Base-by-base conservation (phyloP, 202 grass and related monocot species). In the Setaria viridis region DNA sequence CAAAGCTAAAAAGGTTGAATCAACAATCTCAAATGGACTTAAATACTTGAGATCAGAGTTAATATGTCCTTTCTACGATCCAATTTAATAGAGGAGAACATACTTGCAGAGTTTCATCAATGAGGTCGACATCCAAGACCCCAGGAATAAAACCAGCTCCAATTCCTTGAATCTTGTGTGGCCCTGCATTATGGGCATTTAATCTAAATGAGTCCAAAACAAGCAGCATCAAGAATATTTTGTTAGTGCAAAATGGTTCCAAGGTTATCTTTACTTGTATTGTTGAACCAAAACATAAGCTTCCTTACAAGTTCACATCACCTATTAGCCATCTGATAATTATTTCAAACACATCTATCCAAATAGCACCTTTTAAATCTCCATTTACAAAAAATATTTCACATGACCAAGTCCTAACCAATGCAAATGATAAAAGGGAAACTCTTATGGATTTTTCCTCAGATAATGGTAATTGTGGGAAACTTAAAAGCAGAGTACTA, bases 111-210 rank as follows among this genome's bases (percentile, higher is more conserved):
- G 81, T 60, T 95, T 95, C 95, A 92, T 98, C 79, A 80, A 98
- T 81, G 50, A 95, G 84, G 82, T 86, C 75, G 81, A 94, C 89
- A 77, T 89, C 60, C 78, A 98, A 80, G 72, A 98, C 95, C 70
- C 85, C 89, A 51, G 95, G 95, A 79, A 98, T 84, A 84, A 98
- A 98, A 76, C 95, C 95, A 87, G 95, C 91, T 91, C 95, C 95
- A 76, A 98, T 92, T 81, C 95, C 95, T 80, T 98, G 95, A 83
- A 98, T 98, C 73, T 98, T 98, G 87, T 98, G 95, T 70, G 93
- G 93, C 58, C 95, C 95, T 98, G 81, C 37, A 81, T 63, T 75
- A 87, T 3, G 1, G 47, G 56, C 73, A 81, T 30, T 25, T 45
- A 33, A 77, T 76, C 63, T 76, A 62, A 62, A 62, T 64, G 46